Percentiles rank a stretch among this genome's conserved stretches.
Evolutionary conservation across 768 basidiomycete genomes (phyloP).

Genomic region (Kwoniella bestiolae): DNA sequence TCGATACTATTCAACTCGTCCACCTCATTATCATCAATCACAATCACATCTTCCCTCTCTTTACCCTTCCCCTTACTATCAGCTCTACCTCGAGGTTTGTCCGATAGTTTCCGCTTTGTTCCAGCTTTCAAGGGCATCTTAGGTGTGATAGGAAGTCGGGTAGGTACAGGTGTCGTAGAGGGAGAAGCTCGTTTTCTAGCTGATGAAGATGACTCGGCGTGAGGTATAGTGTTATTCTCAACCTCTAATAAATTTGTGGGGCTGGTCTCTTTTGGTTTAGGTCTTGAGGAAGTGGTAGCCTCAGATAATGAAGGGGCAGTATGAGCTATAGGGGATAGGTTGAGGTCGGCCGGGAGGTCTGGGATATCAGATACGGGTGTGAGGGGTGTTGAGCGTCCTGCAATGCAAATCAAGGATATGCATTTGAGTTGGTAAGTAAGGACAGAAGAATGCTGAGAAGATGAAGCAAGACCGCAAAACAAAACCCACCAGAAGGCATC

Average conservation of each 20-base stretch:
- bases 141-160: not conserved
- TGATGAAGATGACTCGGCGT: constrained; percentile 29
- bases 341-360: not conserved
- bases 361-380: constrained; percentile 31
- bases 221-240: not conserved
- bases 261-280: not conserved
- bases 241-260: not conserved
- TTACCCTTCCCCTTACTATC: not conserved
- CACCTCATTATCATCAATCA: constrained; percentile 6
- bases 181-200: constrained; percentile 5
- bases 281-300: not conserved
- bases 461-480: not conserved
- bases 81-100: not conserved
- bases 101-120: not conserved
- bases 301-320: not conserved
- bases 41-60: constrained; percentile 2
- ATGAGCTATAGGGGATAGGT: not conserved
- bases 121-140: not conserved
- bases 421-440: no score
- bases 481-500: constrained; percentile 16
- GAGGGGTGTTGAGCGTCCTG: constrained; percentile 35
- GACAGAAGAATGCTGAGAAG: not conserved
- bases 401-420: not conserved
- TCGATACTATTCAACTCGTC: constrained; percentile 18
- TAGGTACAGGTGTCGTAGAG: not conserved